A percentile compares a stretch with the other conserved stretches of the same genome.
phyloP scores from a whole-genome alignment of 257 asterid species.

The Plantago elongata region DNA sequence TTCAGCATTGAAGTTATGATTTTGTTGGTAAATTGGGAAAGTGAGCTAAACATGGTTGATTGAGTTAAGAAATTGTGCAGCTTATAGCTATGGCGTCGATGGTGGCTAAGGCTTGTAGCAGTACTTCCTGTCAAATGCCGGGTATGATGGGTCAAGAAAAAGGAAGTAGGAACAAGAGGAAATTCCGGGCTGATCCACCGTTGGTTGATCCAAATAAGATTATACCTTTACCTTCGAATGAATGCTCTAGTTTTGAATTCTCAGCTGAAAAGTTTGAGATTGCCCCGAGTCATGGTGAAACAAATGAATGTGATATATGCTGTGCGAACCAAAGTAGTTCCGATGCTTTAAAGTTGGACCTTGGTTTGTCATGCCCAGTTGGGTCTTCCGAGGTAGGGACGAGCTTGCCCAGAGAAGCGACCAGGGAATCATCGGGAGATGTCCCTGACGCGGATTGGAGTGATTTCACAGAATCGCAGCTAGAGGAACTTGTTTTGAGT shows the following conservation, averaged over 20 bases:
- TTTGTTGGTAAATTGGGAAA: constrained; percentile 14
- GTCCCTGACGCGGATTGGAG: constrained; percentile 87
- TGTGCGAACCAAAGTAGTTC: constrained; percentile 42
- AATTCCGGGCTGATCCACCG: constrained; percentile 89
- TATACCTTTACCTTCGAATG: constrained; percentile 49
- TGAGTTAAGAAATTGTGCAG: constrained; percentile 37
- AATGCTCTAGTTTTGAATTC: constrained; percentile 63
- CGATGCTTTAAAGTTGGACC: constrained; percentile 69
- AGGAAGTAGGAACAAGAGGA: constrained; percentile 89
- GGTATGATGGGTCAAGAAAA: constrained; percentile 58
- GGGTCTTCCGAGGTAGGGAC: constrained; percentile 46
- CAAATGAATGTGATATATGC: constrained; percentile 57
- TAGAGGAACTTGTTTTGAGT: constrained; percentile 72
- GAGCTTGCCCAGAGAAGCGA: constrained; percentile 42
- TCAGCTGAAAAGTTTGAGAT: constrained; percentile 68
- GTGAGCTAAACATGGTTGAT: constrained; percentile 5
- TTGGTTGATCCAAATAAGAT: constrained; percentile 49
- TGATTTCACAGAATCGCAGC: constrained; percentile 81
- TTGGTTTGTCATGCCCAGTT: constrained; percentile 62
- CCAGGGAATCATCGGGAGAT: constrained; percentile 42
- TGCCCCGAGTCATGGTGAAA: constrained; percentile 31
- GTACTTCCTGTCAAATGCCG: constrained; percentile 61
- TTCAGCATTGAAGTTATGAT: constrained; percentile 17
- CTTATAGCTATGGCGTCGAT: constrained; percentile 60
- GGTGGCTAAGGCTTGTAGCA: constrained; percentile 68